These are phyloP conservation scores for Nicotiana rustica DNA, from an alignment of 305 asterid species.

Conservation along the genomic window DNA sequence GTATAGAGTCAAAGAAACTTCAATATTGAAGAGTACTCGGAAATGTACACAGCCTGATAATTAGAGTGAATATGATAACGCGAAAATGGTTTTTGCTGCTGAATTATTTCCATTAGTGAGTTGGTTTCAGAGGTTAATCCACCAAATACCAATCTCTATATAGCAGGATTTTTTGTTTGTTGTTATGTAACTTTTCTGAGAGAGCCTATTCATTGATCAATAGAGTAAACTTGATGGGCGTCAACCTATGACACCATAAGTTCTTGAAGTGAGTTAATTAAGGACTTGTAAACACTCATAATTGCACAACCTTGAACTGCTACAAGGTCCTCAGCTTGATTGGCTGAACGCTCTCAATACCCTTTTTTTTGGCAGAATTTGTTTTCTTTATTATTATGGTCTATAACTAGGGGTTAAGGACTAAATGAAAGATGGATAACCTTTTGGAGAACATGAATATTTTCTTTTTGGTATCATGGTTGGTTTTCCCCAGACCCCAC, in stretches of 20 bases:
- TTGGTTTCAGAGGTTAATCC: background rate
- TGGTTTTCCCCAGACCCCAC: background rate
- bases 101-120: background rate
- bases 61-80: background rate
- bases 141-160: background rate
- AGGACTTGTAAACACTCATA: background rate
- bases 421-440: background rate
- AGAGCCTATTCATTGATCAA: background rate
- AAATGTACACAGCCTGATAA: background rate
- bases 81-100: background rate
- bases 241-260: background rate
- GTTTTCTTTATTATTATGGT: conserved; percentile 26
- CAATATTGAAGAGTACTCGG: too few species aligned
- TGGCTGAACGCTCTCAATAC: background rate
- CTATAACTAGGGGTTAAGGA: conserved; percentile 2
- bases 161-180: conserved; percentile 1
- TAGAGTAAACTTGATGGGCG: background rate
- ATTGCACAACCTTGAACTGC: background rate
- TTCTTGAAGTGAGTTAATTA: background rate
- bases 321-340: background rate
- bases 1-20: too few species aligned
- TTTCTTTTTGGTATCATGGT: background rate
- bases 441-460: too few species aligned
- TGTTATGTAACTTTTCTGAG: background rate
- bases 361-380: background rate